phyloP scores from a whole-genome alignment of 768 basidiomycete species.

The Chalciporus piperatus region DNA sequence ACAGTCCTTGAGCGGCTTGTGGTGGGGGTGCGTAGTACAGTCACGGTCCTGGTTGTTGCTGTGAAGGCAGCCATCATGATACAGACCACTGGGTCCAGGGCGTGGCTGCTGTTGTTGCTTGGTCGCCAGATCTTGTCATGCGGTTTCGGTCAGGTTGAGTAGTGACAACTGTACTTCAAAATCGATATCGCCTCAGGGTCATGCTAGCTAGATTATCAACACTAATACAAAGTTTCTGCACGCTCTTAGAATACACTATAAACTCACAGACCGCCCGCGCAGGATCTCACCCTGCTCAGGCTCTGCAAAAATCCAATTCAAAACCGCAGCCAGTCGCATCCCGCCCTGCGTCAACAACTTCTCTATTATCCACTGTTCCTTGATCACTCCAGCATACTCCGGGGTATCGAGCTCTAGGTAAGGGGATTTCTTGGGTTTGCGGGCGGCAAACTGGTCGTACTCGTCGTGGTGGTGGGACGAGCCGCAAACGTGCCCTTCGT shows the following conservation, averaged over 20 bases:
- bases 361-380: slow-evolving; percentile 69
- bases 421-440: slow-evolving; percentile 19
- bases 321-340: slow-evolving; percentile 74
- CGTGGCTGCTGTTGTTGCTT: slow-evolving; percentile 20
- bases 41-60: slow-evolving; percentile 26
- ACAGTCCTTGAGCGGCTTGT: slow-evolving; percentile 27
- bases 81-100: slow-evolving; percentile 28
- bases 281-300: neutral
- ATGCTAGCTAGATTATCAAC: too few relatives aligned
- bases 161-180: too few relatives aligned
- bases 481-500: neutral
- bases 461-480: neutral
- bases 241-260: slow-evolving; percentile 2
- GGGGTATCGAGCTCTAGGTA: slow-evolving; percentile 80
- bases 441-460: neutral
- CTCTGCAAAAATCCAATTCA: slow-evolving; percentile 68
- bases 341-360: slow-evolving; percentile 81
- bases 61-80: slow-evolving; percentile 16
- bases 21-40: slow-evolving; percentile 17
- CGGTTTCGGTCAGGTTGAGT: too few relatives aligned
- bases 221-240: neutral
- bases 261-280: neutral
- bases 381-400: slow-evolving; percentile 70
- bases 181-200: too few relatives aligned
- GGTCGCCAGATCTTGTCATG: too few relatives aligned